phyloP scores from a whole-genome alignment of 75 land plant species.

The Cupressus sempervirens region DNA sequence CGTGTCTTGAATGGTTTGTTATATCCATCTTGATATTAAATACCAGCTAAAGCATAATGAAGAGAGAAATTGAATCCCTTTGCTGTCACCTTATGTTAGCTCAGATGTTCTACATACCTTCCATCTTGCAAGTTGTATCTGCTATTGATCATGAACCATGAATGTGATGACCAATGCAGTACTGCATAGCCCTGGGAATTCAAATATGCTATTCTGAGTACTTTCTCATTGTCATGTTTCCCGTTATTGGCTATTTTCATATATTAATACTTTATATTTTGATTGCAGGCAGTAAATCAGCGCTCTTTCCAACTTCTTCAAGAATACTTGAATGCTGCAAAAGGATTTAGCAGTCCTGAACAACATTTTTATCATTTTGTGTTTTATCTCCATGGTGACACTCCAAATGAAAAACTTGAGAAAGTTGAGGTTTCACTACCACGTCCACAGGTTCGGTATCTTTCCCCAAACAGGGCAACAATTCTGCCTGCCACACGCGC shows the following conservation, averaged over 20 bases:
- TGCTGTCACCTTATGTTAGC: neutral
- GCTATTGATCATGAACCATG: neutral
- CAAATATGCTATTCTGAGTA: neutral
- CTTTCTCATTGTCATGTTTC: neutral
- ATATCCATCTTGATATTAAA: neutral
- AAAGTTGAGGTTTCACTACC: slow-evolving; percentile 41
- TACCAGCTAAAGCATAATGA: neutral
- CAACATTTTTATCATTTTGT: slow-evolving; percentile 27
- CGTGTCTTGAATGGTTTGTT: neutral
- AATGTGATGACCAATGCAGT: neutral
- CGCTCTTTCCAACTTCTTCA: slow-evolving; percentile 42
- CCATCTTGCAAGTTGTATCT: neutral
- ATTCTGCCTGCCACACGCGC: slow-evolving; percentile 26
- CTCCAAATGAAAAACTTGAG: slow-evolving; percentile 18
- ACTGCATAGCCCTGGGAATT: neutral
- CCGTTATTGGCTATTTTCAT: neutral
- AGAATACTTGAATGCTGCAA: slow-evolving; percentile 40
- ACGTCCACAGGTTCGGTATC: slow-evolving; percentile 29
- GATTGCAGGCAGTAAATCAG: slow-evolving; percentile 30
- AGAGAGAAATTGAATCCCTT: neutral
- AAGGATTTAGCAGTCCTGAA: slow-evolving; percentile 18
- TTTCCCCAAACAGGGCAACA: slow-evolving; percentile 18
- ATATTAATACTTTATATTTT: slow-evolving; percentile 8
- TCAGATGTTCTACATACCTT: neutral
- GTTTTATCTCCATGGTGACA: slow-evolving; percentile 25